A percentile compares a stretch with the other conserved stretches of the same genome.
These are phyloP conservation scores for Ophiocordyceps camponoti-rufipedis DNA, from an alignment of 2,329 filamentous ascomycete species.

Conservation along the genomic window DNA sequence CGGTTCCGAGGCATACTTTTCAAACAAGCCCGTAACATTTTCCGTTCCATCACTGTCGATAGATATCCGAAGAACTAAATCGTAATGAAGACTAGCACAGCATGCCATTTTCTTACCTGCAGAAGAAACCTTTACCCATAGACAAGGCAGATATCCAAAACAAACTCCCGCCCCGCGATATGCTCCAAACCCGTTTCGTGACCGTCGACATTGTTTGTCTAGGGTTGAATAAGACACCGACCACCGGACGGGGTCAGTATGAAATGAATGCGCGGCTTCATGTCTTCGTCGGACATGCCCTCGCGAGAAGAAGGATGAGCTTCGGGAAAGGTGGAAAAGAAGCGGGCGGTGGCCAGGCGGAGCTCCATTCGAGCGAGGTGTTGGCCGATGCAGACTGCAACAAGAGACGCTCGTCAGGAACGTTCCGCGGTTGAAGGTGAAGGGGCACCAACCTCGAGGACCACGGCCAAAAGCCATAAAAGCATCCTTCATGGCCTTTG, in stretches of 20 bases:
- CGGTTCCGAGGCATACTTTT: slow-evolving; percentile 30
- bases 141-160: not conserved
- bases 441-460: slow-evolving; percentile 16
- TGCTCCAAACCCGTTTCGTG: not conserved
- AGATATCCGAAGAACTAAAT: slow-evolving; percentile 9
- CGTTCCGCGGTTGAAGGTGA: too few species aligned
- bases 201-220: not conserved
- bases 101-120: not conserved
- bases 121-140: too few species aligned
- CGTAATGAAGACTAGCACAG: not conserved
- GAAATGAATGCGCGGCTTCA: slow-evolving; percentile 16
- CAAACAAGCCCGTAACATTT: slow-evolving; percentile 27
- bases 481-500: slow-evolving; percentile 23
- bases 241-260: slow-evolving; percentile 13
- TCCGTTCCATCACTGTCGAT: slow-evolving; percentile 20
- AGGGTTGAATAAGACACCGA: slow-evolving; percentile 12
- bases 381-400: slow-evolving; percentile 30
- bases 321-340: slow-evolving; percentile 28
- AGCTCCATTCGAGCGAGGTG: slow-evolving; percentile 39
- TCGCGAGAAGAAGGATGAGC: slow-evolving; percentile 13
- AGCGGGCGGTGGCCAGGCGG: slow-evolving; percentile 27
- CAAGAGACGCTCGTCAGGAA: not conserved
- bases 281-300: slow-evolving; percentile 16
- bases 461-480: slow-evolving; percentile 36
- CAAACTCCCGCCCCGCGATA: not conserved